Evolutionary conservation across 805 yeast genomes (phyloP).

Genomic region (Metschnikowia gruessii): DNA sequence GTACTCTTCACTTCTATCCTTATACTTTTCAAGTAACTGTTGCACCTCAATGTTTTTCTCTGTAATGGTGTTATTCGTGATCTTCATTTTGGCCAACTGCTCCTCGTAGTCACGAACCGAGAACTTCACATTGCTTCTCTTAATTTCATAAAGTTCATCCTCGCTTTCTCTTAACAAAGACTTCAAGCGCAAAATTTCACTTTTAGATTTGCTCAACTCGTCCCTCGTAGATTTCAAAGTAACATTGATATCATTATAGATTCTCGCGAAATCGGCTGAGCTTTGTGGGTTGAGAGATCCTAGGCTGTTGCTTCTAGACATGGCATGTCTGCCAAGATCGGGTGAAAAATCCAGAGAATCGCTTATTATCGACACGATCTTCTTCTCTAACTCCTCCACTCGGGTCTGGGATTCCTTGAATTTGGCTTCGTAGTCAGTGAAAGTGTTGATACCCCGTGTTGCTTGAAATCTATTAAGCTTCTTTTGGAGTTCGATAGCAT

Average conservation of each 20-base stretch:
- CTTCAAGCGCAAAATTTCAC: conserved; percentile 41
- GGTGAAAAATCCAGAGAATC: conserved; percentile 10
- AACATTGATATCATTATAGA: conserved; percentile 49
- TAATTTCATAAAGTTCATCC: conserved; percentile 41
- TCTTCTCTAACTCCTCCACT: conserved; percentile 31
- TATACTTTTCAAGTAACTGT: conserved; percentile 50
- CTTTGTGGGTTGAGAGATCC: conserved; percentile 25
- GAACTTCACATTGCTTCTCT: conserved; percentile 41
- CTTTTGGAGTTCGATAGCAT: conserved; percentile 44
- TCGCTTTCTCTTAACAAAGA: conserved; percentile 41
- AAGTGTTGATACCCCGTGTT: conserved; percentile 36
- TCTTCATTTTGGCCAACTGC: conserved; percentile 47
- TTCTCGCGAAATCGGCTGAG: conserved; percentile 44
- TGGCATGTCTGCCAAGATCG: conserved; percentile 3
- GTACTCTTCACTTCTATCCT: conserved; percentile 70
- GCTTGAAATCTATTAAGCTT: conserved; percentile 41
- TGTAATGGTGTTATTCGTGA: conserved; percentile 55
- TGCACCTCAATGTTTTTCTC: conserved; percentile 49
- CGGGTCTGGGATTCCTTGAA: conserved; percentile 35
- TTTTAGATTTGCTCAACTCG: conserved; percentile 40
- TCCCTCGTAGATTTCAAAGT: conserved; percentile 44
- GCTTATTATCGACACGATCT: conserved; percentile 19
- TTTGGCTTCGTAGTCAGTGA: conserved; percentile 36
- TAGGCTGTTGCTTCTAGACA: conserved; percentile 36
- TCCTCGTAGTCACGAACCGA: conserved; percentile 36